Percentiles rank a stretch among this genome's conserved stretches.
phyloP scores from a whole-genome alignment of 352 stramenopile species.

The Pythium apleroticum region DNA sequence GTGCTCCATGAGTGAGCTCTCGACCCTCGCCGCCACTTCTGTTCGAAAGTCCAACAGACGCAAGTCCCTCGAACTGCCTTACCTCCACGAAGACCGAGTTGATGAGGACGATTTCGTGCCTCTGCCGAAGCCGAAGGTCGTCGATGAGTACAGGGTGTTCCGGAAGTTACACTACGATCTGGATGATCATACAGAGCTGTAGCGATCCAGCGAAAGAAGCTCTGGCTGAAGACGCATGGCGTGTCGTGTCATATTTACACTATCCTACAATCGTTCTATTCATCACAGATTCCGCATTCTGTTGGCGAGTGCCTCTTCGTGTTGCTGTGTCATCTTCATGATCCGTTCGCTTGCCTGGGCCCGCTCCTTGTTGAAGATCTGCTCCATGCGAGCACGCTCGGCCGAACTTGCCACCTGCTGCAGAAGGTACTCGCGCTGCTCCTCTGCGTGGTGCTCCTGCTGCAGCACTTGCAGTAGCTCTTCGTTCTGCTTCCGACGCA shows the following conservation, averaged over 20 bases:
- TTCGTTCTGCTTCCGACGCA: conserved; percentile 69
- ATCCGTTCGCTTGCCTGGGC: conserved; percentile 77
- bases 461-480: conserved; percentile 70
- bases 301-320: conserved; percentile 53
- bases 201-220: neutral
- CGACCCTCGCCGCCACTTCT: conserved; percentile 30
- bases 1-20: conserved; percentile 47
- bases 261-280: conserved; percentile 4
- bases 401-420: conserved; percentile 32
- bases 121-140: conserved; percentile 5
- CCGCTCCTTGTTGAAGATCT: conserved; percentile 70
- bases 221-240: neutral
- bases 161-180: conserved; percentile 26
- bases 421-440: conserved; percentile 72
- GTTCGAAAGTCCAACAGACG: conserved; percentile 31
- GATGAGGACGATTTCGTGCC: neutral
- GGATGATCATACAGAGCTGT: conserved; percentile 28
- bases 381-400: conserved; percentile 60
- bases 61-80: conserved; percentile 26
- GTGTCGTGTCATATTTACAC: conserved; percentile 22
- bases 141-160: conserved; percentile 20
- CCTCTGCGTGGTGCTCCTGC: conserved; percentile 79
- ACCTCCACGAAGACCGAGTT: conserved; percentile 14
- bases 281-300: conserved; percentile 28
- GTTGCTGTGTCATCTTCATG: conserved; percentile 69